Percentiles rank a stretch among this genome's conserved stretches.
phyloP scores from a whole-genome alignment of 306 rosid genomes.

The Malus sieversii region DNA sequence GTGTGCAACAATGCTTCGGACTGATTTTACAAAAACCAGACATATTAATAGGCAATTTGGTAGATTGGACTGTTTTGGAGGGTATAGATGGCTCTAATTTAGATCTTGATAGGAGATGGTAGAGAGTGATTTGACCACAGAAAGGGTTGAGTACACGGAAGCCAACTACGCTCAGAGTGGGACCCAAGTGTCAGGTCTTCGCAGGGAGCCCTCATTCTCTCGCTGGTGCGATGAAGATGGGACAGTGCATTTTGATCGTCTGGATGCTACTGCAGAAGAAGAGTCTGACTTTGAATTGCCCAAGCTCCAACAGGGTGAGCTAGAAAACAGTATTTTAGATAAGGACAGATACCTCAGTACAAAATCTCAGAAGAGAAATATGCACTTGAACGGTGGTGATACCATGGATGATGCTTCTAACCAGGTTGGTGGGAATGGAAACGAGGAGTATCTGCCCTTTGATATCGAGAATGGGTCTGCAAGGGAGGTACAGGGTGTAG shows the following conservation, averaged over 20 bases:
- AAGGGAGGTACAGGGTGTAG: constrained; percentile 27
- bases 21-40: constrained; percentile 18
- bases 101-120: constrained; percentile 48
- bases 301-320: constrained; percentile 36
- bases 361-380: constrained; percentile 35
- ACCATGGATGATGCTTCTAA: constrained; percentile 42
- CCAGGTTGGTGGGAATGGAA: constrained; percentile 34
- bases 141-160: constrained; percentile 26
- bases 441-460: constrained; percentile 53
- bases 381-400: constrained; percentile 38
- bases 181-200: constrained; percentile 33
- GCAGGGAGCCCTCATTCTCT: constrained; percentile 66
- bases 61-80: constrained; percentile 15
- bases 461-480: constrained; percentile 51
- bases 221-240: constrained; percentile 61
- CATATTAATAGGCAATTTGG: constrained; percentile 18
- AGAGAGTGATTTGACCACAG: constrained; percentile 38
- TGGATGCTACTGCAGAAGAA: constrained; percentile 36
- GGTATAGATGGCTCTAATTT: constrained; percentile 28
- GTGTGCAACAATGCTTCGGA: constrained; percentile 16
- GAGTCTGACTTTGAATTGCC: constrained; percentile 59
- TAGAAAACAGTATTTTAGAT: constrained; percentile 26
- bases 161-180: constrained; percentile 20
- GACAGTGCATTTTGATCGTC: constrained; percentile 30
- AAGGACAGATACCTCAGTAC: constrained; percentile 23